Evolutionary conservation across 192 early-diverging fungal species (phyloP), one percentile per base, ranked within the genome.

Genomic region (Rhizoclosmatium sp.): DNA sequence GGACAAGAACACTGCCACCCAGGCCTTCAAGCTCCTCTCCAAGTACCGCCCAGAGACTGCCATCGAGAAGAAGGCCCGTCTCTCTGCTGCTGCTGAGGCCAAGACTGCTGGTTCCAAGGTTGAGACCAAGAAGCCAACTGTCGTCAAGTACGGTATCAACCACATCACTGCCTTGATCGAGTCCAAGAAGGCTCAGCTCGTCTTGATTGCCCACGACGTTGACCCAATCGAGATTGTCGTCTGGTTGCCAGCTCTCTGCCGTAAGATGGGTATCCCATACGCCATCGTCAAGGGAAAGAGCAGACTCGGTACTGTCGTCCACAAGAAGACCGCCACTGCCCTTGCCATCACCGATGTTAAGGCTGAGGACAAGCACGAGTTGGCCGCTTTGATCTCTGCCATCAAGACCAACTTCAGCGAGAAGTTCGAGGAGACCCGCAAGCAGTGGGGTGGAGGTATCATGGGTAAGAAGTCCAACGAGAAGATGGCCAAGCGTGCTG

Each of bases 221-320:
- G 97, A 99, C 90, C 98, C 98, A 78, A 97, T 99, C 87, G 98
- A 99, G 91, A 84, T 99, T 71, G 97, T 99, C 80, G 83, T 99
- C 81, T 99, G 95, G 95, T 93, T 99, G 82, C 98, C 98, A 70
- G 98, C 97, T 79, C 93, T 99, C 69, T 99, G 98, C 93, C 94
- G 96, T 84, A 99, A 99, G 94, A 98, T 98, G 97, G 95, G 95
- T 85, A 90, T 99, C 85, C 98, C 98, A 71, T 99, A 99, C 92
- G 92, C 89, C 89, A 98, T 99, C 85, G 95, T 99, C 86, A 99
- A 99, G 95, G 91, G 94, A 83, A 99, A 99, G 93, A 91, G 94
- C 85, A 92, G 98, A 85, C 93, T 99, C 84, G 98, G 98, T 84
- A 95, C 97, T 75, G 94, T 98, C 65, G 95, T 99, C 85, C 97